These are phyloP conservation scores for Fusarium acutatum DNA, from an alignment of 2,329 filamentous ascomycete species.

Conservation along the genomic window DNA sequence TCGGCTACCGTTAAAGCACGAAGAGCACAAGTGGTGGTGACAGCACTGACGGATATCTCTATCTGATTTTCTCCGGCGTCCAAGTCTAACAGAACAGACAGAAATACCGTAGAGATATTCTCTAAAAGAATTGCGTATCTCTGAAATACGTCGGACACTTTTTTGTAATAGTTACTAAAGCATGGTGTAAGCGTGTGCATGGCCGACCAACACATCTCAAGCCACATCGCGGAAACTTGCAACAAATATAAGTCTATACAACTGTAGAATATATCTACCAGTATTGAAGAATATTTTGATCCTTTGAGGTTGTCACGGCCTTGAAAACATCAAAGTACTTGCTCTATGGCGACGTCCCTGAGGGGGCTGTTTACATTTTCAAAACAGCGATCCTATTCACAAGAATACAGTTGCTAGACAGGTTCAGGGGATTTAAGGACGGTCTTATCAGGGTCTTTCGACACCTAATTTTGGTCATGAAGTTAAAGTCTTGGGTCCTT, in stretches of 20 bases:
- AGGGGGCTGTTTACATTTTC: background rate
- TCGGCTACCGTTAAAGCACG: background rate
- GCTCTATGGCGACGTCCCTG: background rate
- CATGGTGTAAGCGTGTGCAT: background rate
- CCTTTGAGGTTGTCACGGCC: too few species aligned
- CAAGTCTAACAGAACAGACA: background rate
- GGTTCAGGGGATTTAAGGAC: accelerated
- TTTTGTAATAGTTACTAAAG: too few species aligned
- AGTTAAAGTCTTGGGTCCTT: too few species aligned
- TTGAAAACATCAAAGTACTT: accelerated
- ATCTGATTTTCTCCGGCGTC: background rate
- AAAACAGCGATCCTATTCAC: background rate
- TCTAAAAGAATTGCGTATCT: accelerated
- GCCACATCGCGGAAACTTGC: background rate
- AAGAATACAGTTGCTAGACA: background rate
- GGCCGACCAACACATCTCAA: background rate
- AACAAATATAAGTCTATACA: background rate
- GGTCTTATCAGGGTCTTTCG: background rate
- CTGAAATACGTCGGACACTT: too few species aligned
- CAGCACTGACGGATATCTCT: background rate
- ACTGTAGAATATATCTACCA: background rate
- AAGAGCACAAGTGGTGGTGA: background rate
- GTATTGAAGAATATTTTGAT: background rate
- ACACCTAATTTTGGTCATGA: background rate
- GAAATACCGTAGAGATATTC: background rate